A percentile compares a stretch with the other conserved stretches of the same genome.
Conservation (phyloP, 2,329 filamentous ascomycete genomes). For the Trichoderma atroviride region DNA sequence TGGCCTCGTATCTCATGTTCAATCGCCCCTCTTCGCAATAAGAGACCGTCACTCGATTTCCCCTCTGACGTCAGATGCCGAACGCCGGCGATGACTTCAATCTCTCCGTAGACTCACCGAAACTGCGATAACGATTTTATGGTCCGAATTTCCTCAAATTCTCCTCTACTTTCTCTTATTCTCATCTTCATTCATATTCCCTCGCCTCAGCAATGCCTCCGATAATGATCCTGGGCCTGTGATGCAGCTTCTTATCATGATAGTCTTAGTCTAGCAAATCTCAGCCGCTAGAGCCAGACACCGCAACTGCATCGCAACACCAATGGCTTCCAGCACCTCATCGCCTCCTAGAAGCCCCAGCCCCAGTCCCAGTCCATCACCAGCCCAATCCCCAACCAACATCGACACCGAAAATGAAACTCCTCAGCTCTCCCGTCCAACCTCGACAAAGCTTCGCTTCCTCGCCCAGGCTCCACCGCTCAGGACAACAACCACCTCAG, state of each 20-base stretch:
- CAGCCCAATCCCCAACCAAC: neutral
- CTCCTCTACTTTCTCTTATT: neutral
- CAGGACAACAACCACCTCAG: slow-evolving; percentile 26
- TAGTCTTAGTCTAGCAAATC: neutral
- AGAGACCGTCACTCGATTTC: neutral
- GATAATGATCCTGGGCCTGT: too few species aligned
- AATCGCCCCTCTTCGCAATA: neutral
- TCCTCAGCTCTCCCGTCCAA: neutral
- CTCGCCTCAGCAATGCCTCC: neutral
- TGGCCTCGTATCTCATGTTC: neutral
- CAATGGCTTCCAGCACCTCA: neutral
- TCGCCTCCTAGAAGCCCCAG: neutral
- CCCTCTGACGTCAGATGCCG: slow-evolving; percentile 20
- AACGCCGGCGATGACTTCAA: slow-evolving; percentile 12
- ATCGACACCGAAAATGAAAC: neutral
- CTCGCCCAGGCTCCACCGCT: neutral
- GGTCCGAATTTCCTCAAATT: neutral
- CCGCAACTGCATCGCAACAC: neutral
- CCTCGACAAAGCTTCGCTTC: slow-evolving; percentile 5
- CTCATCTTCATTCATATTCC: neutral
- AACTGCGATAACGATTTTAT: neutral
- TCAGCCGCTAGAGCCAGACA: neutral
- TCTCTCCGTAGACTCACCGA: slow-evolving; percentile 2
- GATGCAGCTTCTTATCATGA: neutral
- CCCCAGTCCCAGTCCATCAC: neutral